These are phyloP conservation scores for Capillidium rhysosporum DNA, from an alignment of 371 early-diverging fungal species.

Conservation along the genomic window DNA sequence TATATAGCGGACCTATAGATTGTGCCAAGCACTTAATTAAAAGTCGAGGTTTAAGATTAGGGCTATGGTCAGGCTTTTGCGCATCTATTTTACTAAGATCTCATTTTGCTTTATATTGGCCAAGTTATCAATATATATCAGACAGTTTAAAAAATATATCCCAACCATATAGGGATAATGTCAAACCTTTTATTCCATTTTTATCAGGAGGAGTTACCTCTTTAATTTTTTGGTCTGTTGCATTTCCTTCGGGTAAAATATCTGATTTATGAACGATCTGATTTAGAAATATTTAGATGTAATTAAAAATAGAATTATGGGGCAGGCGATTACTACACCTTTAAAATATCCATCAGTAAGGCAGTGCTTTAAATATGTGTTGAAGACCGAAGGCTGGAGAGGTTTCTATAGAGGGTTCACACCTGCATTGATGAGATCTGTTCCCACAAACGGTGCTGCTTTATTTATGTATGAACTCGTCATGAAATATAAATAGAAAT, in stretches of 20 bases:
- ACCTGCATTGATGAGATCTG: neutral
- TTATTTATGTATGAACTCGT: neutral
- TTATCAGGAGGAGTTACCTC: conserved; percentile 79
- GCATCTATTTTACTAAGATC: conserved; percentile 66
- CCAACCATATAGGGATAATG: no score
- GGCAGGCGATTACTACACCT: conserved; percentile 44
- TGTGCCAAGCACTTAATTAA: conserved; percentile 49
- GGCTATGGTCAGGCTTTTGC: conserved; percentile 63
- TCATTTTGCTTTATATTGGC: conserved; percentile 82
- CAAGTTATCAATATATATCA: conserved; percentile 44
- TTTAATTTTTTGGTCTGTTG: conserved; percentile 69
- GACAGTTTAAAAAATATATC: neutral
- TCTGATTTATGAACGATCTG: neutral
- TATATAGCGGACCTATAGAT: conserved; percentile 70
- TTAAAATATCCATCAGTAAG: conserved; percentile 30
- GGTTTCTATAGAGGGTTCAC: conserved; percentile 4
- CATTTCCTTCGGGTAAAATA: conserved; percentile 54
- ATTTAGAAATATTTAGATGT: conserved; percentile 25
- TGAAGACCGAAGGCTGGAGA: conserved; percentile 14
- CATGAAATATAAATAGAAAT: no score
- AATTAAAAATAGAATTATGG: conserved; percentile 84
- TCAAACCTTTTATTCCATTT: conserved; percentile 16
- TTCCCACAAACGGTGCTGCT: conserved; percentile 5
- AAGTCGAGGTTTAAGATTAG: conserved; percentile 46
- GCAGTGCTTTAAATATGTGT: conserved; percentile 27